Conservation (phyloP, 2,329 filamentous ascomycete species). For the Aspergillus vadensis region DNA sequence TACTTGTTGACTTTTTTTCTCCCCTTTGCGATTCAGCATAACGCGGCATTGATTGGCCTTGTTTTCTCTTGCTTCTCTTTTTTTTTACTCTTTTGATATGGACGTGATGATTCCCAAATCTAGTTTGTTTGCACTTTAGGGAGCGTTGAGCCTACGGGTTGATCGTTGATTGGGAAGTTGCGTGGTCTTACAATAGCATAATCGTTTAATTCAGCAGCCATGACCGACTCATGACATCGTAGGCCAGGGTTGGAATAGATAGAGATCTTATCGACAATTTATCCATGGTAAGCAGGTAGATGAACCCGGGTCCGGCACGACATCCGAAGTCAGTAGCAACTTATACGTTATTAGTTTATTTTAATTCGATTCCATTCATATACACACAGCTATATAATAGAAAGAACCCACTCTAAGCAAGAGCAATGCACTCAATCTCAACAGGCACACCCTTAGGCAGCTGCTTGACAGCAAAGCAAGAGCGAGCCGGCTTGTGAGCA, state of each 20-base stretch:
- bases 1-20: constrained; percentile 5
- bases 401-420: constrained; percentile 39
- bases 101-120: constrained; percentile 18
- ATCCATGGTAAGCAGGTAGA: not conserved
- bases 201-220: constrained; percentile 4
- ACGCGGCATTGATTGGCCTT: constrained; percentile 12
- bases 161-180: constrained; percentile 1
- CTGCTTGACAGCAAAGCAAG: constrained; percentile 64
- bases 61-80: no score
- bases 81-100: constrained; percentile 2
- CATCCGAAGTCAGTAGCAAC: no score
- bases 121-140: constrained; percentile 6
- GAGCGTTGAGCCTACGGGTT: not conserved
- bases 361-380: no score
- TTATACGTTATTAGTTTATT: no score
- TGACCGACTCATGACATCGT: not conserved
- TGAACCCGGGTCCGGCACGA: not conserved
- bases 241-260: not conserved
- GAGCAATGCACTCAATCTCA: constrained; percentile 66
- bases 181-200: not conserved
- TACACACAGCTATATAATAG: no score
- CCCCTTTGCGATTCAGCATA: constrained; percentile 5
- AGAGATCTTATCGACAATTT: no score
- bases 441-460: constrained; percentile 65
- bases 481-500: constrained; percentile 62